These are phyloP conservation scores for Capillidium heterosporum DNA, from an alignment of 371 early-diverging fungal genomes.

Conservation along the genomic window DNA sequence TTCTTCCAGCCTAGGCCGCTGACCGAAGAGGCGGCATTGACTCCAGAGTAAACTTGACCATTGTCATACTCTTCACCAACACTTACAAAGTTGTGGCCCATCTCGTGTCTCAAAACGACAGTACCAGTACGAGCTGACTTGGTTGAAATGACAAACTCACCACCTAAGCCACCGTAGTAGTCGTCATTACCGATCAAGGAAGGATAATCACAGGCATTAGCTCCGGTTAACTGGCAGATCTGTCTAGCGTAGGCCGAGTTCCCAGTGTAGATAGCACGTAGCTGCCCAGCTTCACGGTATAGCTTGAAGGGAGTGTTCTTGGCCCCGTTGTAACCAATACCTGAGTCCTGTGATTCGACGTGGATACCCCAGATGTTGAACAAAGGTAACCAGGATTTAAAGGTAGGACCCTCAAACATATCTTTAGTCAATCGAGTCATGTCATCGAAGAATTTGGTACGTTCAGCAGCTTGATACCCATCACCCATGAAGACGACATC, in stretches of 20 bases:
- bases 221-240: constrained; percentile 22
- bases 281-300: constrained; percentile 36
- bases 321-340: constrained; percentile 27
- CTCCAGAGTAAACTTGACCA: constrained; percentile 32
- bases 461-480: constrained; percentile 26
- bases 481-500: constrained; percentile 44
- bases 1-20: constrained; percentile 20
- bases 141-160: constrained; percentile 42
- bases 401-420: constrained; percentile 31
- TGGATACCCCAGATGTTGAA: constrained; percentile 37
- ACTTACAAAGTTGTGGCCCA: constrained; percentile 30
- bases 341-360: constrained; percentile 21
- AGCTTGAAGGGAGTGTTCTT: constrained; percentile 32
- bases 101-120: constrained; percentile 33
- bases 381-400: constrained; percentile 24
- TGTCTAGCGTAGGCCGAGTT: constrained; percentile 22
- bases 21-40: constrained; percentile 20
- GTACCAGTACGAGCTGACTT: constrained; percentile 27
- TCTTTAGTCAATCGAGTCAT: constrained; percentile 28
- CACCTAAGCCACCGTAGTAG: constrained; percentile 42
- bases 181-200: constrained; percentile 33
- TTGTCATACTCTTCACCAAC: constrained; percentile 40
- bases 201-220: constrained; percentile 32
- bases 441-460: constrained; percentile 24
- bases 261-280: constrained; percentile 30